Evolutionary conservation across 2,329 filamentous ascomycete genomes (phyloP).

Genomic region (Pyrenophora teres): DNA sequence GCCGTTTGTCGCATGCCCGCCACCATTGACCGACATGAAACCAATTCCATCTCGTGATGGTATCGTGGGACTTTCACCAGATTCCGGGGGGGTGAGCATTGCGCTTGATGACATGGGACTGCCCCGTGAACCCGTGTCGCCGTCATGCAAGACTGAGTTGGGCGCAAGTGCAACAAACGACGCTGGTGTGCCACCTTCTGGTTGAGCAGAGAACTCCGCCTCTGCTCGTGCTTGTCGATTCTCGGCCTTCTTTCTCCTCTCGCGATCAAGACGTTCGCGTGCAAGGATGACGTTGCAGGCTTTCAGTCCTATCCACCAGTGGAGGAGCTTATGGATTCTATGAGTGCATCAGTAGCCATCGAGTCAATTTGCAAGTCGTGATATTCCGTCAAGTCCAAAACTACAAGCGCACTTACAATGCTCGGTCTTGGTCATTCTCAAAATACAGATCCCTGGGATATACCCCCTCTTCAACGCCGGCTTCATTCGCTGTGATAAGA

Average conservation of each 20-base stretch:
- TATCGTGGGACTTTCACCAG: conserved; percentile 34
- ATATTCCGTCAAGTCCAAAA: neutral
- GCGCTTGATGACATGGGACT: conserved; percentile 34
- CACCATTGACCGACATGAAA: conserved; percentile 17
- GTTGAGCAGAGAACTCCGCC: conserved; percentile 28
- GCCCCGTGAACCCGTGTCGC: conserved; percentile 34
- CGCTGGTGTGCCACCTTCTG: conserved; percentile 28
- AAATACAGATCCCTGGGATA: conserved; percentile 42
- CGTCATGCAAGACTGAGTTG: conserved; percentile 30
- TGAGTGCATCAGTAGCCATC: conserved; percentile 13
- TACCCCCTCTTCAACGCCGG: conserved; percentile 38
- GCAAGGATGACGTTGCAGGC: conserved; percentile 45
- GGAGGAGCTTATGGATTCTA: conserved; percentile 42
- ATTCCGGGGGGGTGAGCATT: conserved; percentile 39
- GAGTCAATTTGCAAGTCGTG: neutral
- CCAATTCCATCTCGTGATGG: conserved; percentile 23
- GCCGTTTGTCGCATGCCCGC: conserved; percentile 10
- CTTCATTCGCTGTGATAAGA: conserved; percentile 39
- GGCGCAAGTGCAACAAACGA: conserved; percentile 39
- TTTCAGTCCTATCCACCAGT: conserved; percentile 47
- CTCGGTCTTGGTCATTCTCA: conserved; percentile 38
- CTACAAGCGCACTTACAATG: conserved; percentile 28
- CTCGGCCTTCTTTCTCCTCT: conserved; percentile 43
- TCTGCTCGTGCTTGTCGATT: conserved; percentile 36
- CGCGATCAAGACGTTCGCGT: conserved; percentile 42